Evolutionary conservation across 1,284 basidiomycete genomes (phyloP), one percentile per base, ranked within the genome.

Genomic region (Cutaneotrichosporon cutaneum): DNA sequence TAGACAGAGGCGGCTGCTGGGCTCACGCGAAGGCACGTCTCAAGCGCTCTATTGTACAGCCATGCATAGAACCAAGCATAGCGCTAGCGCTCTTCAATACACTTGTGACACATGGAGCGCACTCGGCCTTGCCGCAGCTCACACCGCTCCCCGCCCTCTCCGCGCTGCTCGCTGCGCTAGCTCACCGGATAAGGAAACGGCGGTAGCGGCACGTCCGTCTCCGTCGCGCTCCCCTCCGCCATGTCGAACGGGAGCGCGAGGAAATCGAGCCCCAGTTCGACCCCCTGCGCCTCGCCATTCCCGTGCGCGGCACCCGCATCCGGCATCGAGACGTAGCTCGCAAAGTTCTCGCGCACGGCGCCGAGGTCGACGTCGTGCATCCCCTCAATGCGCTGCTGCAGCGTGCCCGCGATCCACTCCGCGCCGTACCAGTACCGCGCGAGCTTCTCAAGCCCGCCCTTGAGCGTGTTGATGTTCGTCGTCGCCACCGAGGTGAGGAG

Each of bases 251-350:
- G 68, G 16, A 69, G 32, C 0, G 61, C 54, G 21, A 66, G 55
- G 24, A 67, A 67, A 33, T 67, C 65, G 18, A 65, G 24, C 14
- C 59, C 24, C 24, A 24, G 5, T 11, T 26, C 47, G 13, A 14
- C 13, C 26, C 14, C 11, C 22, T 24, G 2, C 21, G 10, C 6
- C 16, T 24, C 24, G 24, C 47, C 47, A 4, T 48, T 11, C 13
- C 52, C 30, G 4, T 60, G 42, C 48, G 69, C 57, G 14, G 68
- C 55, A 8, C 70, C 71, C 5, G 69, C 70, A 57, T 71, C 70
- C 2, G 70, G 68, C 16, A 73, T 32, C 42, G 58, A 60, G 14
- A 71, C 66, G 35, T 58, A 69, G n/a, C 58, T 62, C 18, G 56
- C 62, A 47, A 73, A 61, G 27, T 58, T 58, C 53, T 68, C 68